Evolutionary conservation across 176 grass and related monocot genomes (phyloP).

Genomic region (Luzula sylvatica): DNA sequence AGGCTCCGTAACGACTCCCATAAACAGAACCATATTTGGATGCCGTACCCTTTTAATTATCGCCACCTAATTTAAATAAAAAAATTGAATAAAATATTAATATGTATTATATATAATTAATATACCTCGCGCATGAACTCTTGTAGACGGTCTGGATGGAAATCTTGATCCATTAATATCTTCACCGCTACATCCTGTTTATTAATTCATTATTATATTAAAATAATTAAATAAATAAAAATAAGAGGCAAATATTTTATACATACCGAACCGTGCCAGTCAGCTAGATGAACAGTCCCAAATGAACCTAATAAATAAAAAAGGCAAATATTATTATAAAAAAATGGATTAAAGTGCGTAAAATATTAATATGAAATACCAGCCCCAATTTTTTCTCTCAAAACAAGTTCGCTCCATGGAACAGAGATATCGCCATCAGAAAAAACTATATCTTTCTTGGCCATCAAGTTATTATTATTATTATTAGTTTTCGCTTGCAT

Average conservation of each 20-base stretch:
- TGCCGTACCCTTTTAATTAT: slow-evolving; percentile 92
- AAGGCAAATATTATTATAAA: slow-evolving; percentile 22
- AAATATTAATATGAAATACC: slow-evolving; percentile 31
- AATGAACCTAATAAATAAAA: slow-evolving; percentile 77
- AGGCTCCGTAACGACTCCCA: slow-evolving; percentile 85
- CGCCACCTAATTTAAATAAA: slow-evolving; percentile 37
- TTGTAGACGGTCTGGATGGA: slow-evolving; percentile 66
- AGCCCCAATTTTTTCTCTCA: slow-evolving; percentile 97
- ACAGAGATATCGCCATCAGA: slow-evolving; percentile 67
- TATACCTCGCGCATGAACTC: slow-evolving; percentile 96
- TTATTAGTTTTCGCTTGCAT: slow-evolving; percentile 15
- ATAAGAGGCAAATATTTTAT: slow-evolving; percentile 6
- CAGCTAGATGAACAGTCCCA: slow-evolving; percentile 96
- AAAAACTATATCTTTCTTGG: slow-evolving; percentile 25
- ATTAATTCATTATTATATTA: slow-evolving; percentile 11
- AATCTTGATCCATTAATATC: slow-evolving; percentile 98
- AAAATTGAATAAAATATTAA: not conserved
- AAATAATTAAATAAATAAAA: not conserved
- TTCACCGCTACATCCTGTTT: slow-evolving; percentile 94
- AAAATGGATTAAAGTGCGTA: slow-evolving; percentile 1
- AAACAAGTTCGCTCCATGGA: slow-evolving; percentile 79
- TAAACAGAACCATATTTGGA: slow-evolving; percentile 96
- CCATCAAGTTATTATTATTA: not conserved
- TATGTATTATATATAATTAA: slow-evolving; percentile 16
- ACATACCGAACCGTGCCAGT: slow-evolving; percentile 99